phyloP scores from a whole-genome alignment of 306 rosid species.

The Fagus sylvatica region DNA sequence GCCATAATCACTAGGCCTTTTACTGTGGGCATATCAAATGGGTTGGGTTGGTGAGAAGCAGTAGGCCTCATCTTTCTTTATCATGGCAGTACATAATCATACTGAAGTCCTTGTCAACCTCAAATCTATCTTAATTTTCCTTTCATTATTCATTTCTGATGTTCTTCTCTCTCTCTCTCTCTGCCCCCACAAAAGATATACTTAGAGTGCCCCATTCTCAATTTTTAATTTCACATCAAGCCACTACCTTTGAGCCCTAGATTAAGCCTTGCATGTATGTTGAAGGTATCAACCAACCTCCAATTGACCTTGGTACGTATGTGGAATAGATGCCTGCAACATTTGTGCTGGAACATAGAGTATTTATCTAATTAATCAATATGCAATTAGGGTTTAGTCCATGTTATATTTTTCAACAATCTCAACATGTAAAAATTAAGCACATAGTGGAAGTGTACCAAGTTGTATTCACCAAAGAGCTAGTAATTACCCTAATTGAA shows the following conservation, averaged over 20 bases:
- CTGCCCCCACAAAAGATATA: background rate
- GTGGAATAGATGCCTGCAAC: background rate
- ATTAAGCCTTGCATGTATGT: background rate
- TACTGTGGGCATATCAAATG: conserved; percentile 43
- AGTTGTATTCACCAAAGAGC: too few relatives aligned
- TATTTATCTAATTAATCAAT: background rate
- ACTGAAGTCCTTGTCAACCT: conserved; percentile 35
- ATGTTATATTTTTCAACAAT: too few relatives aligned
- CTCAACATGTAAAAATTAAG: too few relatives aligned
- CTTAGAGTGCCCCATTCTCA: background rate
- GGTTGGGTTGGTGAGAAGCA: conserved; percentile 87
- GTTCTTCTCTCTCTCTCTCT: conserved; percentile 3
- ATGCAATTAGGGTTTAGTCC: too few relatives aligned
- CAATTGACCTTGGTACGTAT: background rate
- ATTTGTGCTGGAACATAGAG: background rate
- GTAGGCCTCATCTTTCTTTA: conserved; percentile 39
- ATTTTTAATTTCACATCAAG: background rate
- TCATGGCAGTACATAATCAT: conserved; percentile 53
- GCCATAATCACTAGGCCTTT: conserved; percentile 47
- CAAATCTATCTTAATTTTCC: conserved; percentile 33
- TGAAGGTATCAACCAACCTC: background rate
- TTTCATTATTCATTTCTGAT: conserved; percentile 10
- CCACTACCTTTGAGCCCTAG: background rate
- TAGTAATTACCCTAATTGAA: too few relatives aligned
- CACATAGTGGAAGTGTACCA: too few relatives aligned